Base-by-base conservation (phyloP, 2,329 filamentous ascomycete genomes). In the Torrubiella hemipterigena region DNA sequence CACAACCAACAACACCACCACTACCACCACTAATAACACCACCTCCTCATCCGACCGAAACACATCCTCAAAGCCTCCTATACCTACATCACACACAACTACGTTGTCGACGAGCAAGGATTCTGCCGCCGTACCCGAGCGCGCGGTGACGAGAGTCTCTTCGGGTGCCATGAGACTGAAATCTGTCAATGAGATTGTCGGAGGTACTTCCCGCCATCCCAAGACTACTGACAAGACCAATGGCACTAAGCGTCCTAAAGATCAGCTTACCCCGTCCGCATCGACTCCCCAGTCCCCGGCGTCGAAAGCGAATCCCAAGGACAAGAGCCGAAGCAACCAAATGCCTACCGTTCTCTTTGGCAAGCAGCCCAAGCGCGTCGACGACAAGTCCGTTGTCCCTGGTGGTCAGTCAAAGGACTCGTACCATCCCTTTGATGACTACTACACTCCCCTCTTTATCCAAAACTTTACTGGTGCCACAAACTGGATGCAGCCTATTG, bases 291-390 rank as follows among this genome's bases (percentile, higher is more conserved):
- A 56, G 38, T 67, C 62, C 11, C 59, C 62, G 4, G 48, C 48
- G 2, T 41, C 51, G 4, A 52, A 51, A 30, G 39, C 51, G 6
- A 66, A 69, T 36, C 58, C 58, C 23, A 74, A 69, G 41, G 63
- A 70, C 19, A 69, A 64, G 39, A 66, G 71, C 30, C 79, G 75
- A 46, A n/a, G n/a, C n/a, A 74, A 67, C 39, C 79, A 79, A 42
- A 63, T 79, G 11, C 84, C 79, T 2, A 82, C 75, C 0, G 83
- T 91, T 4, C 67, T 89, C 0, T 91, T 93, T 49, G 78, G 81
- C 3, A 85, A 82, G 46, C 73, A 75, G 33, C 59, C 59, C 1
- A 61, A 63, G 40, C 63, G 60, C 28, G 43, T 54, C 14, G 55
- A 65, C 11, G 68, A 73, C 21, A 67, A 66, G 27, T 46, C 55